A percentile compares a stretch with the other conserved stretches of the same genome.
These are phyloP conservation scores for Astragalus glycyphyllos DNA, from an alignment of 306 rosid species.

Conservation along the genomic window DNA sequence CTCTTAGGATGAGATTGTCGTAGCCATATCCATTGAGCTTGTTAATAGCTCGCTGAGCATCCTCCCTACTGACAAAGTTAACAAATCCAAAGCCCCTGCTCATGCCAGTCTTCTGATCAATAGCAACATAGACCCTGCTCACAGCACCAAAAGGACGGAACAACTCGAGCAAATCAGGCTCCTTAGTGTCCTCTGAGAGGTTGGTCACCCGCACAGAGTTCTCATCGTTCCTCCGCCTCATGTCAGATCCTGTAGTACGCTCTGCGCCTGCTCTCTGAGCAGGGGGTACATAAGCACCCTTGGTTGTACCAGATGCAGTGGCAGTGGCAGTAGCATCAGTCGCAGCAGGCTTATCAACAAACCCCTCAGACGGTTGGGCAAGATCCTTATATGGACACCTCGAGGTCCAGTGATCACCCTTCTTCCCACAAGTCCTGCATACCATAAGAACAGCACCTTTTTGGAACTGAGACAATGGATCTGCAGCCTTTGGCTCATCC, in stretches of 20 bases:
- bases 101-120: conserved; percentile 84
- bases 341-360: conserved; percentile 63
- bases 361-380: conserved; percentile 60
- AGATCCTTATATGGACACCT: conserved; percentile 97
- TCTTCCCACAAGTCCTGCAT: conserved; percentile 92
- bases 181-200: conserved; percentile 94
- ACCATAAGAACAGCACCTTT: conserved; percentile 91
- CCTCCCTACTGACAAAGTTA: conserved; percentile 90
- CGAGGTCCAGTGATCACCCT: conserved; percentile 98
- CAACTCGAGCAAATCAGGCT: conserved; percentile 89
- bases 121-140: conserved; percentile 89
- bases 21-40: conserved; percentile 95
- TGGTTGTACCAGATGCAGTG: conserved; percentile 57
- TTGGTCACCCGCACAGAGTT: conserved; percentile 96
- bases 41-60: conserved; percentile 90
- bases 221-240: conserved; percentile 93
- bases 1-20: conserved; percentile 66
- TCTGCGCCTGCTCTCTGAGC: conserved; percentile 79
- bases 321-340: conserved; percentile 55
- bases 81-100: conserved; percentile 98
- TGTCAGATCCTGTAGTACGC: conserved; percentile 67
- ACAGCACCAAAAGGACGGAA: conserved; percentile 93
- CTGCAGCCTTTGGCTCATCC: conserved; percentile 73
- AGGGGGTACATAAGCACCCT: conserved; percentile 85
- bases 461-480: conserved; percentile 57